A percentile compares a stretch with the other conserved stretches of the same genome.
Conservation (phyloP, 2,329 filamentous ascomycete species). For the Microcera coccophila region DNA sequence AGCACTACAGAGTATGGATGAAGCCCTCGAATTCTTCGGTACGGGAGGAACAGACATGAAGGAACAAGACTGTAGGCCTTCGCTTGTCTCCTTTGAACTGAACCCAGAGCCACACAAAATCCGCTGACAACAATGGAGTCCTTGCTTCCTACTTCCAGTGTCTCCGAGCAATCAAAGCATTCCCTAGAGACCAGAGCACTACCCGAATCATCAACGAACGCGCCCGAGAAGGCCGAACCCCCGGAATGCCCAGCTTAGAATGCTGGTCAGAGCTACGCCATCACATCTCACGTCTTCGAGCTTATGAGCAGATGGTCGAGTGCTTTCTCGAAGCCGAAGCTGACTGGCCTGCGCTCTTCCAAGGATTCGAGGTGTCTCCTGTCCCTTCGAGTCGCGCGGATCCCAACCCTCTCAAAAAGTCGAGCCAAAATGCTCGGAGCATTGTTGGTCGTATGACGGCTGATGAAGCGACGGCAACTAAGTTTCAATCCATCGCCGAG, state of each 20-base stretch:
- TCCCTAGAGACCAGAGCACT: background rate
- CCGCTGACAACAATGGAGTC: background rate
- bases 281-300: slow-evolving; percentile 21
- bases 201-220: slow-evolving; percentile 5
- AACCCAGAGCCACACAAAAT: too few relatives aligned
- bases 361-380: slow-evolving; percentile 24
- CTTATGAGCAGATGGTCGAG: slow-evolving; percentile 17
- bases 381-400: slow-evolving; percentile 25
- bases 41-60: too few relatives aligned
- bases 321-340: slow-evolving; percentile 18
- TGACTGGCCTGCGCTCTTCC: slow-evolving; percentile 30
- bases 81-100: too few relatives aligned
- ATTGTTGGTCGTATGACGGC: slow-evolving; percentile 24
- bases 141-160: slow-evolving; percentile 3
- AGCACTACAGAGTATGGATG: too few relatives aligned
- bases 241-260: slow-evolving; percentile 12
- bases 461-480: background rate
- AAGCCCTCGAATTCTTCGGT: too few relatives aligned
- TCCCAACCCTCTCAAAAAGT: slow-evolving; percentile 15
- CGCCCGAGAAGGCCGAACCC: slow-evolving; percentile 12
- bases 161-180: slow-evolving; percentile 3
- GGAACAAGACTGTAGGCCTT: too few relatives aligned
- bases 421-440: slow-evolving; percentile 12
- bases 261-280: slow-evolving; percentile 32
- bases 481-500: slow-evolving; percentile 9